A percentile compares a stretch with the other conserved stretches of the same genome.
phyloP scores from a whole-genome alignment of 768 basidiomycete species.

The Auricularia sp. region DNA sequence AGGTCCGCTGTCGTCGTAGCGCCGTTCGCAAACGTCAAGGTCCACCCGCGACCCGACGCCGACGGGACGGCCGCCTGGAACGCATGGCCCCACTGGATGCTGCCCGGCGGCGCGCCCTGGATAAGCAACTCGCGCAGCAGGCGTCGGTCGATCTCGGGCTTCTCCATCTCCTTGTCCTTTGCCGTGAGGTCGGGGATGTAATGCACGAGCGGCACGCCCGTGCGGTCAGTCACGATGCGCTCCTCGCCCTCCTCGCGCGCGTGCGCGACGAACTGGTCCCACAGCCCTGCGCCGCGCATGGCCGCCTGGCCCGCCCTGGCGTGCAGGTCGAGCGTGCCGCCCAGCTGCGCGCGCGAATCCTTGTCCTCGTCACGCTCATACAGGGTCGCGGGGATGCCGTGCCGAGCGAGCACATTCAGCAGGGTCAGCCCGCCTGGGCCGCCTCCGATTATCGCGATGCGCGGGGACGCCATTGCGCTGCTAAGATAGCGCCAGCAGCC shows the following conservation, averaged over 20 bases:
- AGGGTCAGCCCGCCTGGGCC: constrained; percentile 21
- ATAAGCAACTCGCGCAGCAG: background rate
- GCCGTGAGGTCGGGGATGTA: background rate
- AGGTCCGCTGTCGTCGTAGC: constrained; percentile 10
- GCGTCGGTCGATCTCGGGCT: background rate
- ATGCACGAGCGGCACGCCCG: background rate
- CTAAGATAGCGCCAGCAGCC: no score
- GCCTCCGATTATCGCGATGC: constrained; percentile 16
- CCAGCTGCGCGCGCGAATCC: constrained; percentile 11
- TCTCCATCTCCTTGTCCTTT: background rate
- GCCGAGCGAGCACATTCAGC: constrained; percentile 18
- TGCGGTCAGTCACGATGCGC: constrained; percentile 14
- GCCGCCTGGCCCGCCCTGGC: constrained; percentile 17
- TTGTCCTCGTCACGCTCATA: constrained; percentile 16
- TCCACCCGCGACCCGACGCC: background rate
- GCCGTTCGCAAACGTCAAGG: background rate
- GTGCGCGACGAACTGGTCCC: constrained; percentile 13
- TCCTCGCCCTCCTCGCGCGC: constrained; percentile 15
- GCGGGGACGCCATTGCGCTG: background rate
- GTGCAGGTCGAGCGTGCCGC: constrained; percentile 24
- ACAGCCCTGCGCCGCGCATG: constrained; percentile 13
- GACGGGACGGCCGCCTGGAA: background rate
- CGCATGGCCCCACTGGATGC: background rate
- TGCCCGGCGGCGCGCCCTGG: background rate
- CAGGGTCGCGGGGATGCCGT: constrained; percentile 12